Evolutionary conservation across 495 filamentous ascomycete genomes (phyloP).

Genomic region (Oidiodendron maius): DNA sequence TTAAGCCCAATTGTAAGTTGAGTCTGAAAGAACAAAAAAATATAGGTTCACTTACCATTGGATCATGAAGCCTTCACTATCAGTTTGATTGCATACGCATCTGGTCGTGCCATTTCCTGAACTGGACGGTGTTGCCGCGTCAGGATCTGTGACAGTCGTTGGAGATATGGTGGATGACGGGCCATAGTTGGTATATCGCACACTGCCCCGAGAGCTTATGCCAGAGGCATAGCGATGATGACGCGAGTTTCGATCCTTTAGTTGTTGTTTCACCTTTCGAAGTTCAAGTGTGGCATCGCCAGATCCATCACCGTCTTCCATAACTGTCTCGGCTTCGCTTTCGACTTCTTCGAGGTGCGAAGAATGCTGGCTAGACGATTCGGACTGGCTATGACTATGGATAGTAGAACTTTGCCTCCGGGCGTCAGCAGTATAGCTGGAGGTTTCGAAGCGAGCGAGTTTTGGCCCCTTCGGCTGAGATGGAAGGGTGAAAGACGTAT

Average conservation of each 20-base stretch:
- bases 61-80: slow-evolving; percentile 70
- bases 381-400: slow-evolving; percentile 18
- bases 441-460: slow-evolving; percentile 18
- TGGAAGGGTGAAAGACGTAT: slow-evolving; percentile 55
- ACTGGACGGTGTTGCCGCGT: slow-evolving; percentile 59
- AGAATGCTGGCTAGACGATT: slow-evolving; percentile 20
- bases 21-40: neutral
- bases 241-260: slow-evolving; percentile 10
- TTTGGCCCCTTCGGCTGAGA: slow-evolving; percentile 24
- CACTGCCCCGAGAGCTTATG: slow-evolving; percentile 1
- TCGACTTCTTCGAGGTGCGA: slow-evolving; percentile 26
- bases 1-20: slow-evolving; percentile 3
- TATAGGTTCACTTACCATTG: slow-evolving; percentile 59
- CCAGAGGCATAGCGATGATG: slow-evolving; percentile 12
- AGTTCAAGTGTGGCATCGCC: slow-evolving; percentile 58
- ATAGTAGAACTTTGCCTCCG: slow-evolving; percentile 13
- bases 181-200: slow-evolving; percentile 13
- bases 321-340: slow-evolving; percentile 54
- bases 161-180: slow-evolving; percentile 46
- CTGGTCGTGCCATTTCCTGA: slow-evolving; percentile 54
- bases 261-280: slow-evolving; percentile 62
- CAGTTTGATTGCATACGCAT: slow-evolving; percentile 65
- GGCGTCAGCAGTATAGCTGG: neutral
- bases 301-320: slow-evolving; percentile 35
- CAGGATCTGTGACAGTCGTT: slow-evolving; percentile 60